Evolutionary conservation across 2,329 filamentous ascomycete genomes (phyloP).

Genomic region (Atkinsonella texensis): DNA sequence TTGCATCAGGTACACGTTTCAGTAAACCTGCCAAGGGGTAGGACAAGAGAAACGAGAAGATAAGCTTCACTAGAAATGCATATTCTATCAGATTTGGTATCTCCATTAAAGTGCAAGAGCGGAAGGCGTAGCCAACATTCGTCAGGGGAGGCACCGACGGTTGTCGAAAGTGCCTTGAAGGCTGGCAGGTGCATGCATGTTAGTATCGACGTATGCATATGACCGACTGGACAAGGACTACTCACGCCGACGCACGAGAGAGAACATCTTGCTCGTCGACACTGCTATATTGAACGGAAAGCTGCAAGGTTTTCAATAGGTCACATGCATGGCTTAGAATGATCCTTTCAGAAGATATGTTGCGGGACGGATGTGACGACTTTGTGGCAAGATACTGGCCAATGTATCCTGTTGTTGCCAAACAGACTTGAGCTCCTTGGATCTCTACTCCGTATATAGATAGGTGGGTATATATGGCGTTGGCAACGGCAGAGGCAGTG

Average conservation of each 20-base stretch:
- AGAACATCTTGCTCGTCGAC: conserved; percentile 8
- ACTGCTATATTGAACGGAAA: not conserved
- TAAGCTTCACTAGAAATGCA: conserved; percentile 69
- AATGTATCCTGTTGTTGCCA: no score
- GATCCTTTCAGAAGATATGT: not conserved
- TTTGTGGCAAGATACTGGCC: not conserved
- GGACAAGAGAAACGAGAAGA: conserved; percentile 79
- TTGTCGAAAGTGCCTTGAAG: conserved; percentile 22
- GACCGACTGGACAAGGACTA: not conserved
- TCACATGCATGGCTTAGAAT: not conserved
- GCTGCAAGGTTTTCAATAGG: not conserved
- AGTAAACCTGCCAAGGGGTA: conserved; percentile 82
- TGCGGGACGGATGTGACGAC: not conserved
- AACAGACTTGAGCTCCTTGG: no score
- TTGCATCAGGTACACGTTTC: conserved; percentile 78
- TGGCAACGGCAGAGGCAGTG: not conserved
- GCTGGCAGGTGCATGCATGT: conserved; percentile 11
- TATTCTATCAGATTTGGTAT: not conserved
- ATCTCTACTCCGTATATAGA: no score
- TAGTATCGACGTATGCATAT: not conserved
- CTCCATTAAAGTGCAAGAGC: not conserved
- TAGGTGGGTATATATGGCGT: no score
- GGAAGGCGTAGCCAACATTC: conserved; percentile 19
- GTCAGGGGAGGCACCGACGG: conserved; percentile 24
- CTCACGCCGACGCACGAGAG: conserved; percentile 14